Conservation (phyloP, 371 early-diverging fungal species). For the Basidiobolus meristosporus region DNA sequence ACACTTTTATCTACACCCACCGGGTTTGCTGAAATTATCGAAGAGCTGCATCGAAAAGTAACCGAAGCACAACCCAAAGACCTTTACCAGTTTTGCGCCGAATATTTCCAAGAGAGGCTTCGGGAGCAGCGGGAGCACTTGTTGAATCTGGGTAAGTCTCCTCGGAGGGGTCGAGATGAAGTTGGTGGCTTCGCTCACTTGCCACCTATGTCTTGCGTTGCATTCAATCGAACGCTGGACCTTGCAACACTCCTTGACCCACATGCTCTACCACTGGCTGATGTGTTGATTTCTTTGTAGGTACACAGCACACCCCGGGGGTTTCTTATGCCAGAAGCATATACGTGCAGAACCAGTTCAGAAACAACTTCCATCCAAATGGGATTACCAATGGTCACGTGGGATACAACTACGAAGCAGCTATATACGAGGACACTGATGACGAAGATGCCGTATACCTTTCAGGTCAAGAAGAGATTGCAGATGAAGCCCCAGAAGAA, state of each 20-base stretch:
- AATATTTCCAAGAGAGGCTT: constrained; percentile 63
- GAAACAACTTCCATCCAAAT: too few species aligned
- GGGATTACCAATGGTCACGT: too few species aligned
- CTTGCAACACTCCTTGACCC: background rate
- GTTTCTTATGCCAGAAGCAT: too few species aligned
- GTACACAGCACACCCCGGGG: too few species aligned
- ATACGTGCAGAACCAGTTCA: too few species aligned
- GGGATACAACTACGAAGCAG: too few species aligned
- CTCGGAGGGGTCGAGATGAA: background rate
- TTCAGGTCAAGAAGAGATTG: background rate
- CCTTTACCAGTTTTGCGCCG: constrained; percentile 77
- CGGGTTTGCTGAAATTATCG: constrained; percentile 16
- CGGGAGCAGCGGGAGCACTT: constrained; percentile 40
- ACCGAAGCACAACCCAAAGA: constrained; percentile 45
- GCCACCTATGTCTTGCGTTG: too few species aligned
- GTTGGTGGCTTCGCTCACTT: background rate
- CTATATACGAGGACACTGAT: too few species aligned
- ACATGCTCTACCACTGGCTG: background rate
- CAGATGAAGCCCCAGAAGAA: background rate
- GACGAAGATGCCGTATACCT: background rate
- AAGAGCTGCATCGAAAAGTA: constrained; percentile 35
- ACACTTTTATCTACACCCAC: too few species aligned
- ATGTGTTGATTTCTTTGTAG: background rate
- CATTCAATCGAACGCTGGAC: background rate
- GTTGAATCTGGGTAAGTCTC: constrained; percentile 14